Conservation (phyloP, 2,329 filamentous ascomycete genomes). For the Calonectria hawksworthii region DNA sequence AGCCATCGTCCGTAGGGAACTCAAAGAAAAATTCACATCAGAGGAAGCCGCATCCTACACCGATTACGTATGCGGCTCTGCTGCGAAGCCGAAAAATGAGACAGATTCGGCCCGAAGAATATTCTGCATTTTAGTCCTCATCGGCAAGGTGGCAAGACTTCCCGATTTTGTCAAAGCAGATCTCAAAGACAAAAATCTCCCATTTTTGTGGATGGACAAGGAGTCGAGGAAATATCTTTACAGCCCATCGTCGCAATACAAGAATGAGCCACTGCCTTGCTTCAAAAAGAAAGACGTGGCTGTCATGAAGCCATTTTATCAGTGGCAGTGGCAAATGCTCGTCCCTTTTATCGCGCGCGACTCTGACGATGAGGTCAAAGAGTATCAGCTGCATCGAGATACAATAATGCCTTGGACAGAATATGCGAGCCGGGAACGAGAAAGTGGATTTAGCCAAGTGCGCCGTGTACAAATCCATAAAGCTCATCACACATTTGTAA, state of each 20-base stretch:
- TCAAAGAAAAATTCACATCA: neutral
- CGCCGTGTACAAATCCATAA: slow-evolving; percentile 4
- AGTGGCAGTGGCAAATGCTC: neutral
- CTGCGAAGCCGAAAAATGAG: neutral
- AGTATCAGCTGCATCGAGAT: slow-evolving; percentile 10
- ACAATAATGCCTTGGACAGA: slow-evolving; percentile 12
- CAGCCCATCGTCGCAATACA: neutral
- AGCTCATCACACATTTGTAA: slow-evolving; percentile 15
- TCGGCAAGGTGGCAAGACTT: neutral
- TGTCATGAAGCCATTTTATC: neutral
- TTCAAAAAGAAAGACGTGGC: neutral
- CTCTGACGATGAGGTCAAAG: slow-evolving; percentile 2
- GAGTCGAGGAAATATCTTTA: neutral
- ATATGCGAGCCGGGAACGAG: neutral
- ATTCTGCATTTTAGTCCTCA: neutral
- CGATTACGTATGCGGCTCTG: neutral
- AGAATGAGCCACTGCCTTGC: neutral
- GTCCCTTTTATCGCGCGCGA: slow-evolving; percentile 9
- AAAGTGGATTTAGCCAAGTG: neutral
- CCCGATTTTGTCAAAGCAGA: neutral
- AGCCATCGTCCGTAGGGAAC: neutral
- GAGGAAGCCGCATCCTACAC: neutral
- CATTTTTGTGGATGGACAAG: neutral
- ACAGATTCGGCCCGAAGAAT: neutral
- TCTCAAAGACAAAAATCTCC: slow-evolving; percentile 8